A percentile compares a stretch with the other conserved stretches of the same genome.
phyloP scores from a whole-genome alignment of 768 basidiomycete species.

The Boletus vermiculosoides region DNA sequence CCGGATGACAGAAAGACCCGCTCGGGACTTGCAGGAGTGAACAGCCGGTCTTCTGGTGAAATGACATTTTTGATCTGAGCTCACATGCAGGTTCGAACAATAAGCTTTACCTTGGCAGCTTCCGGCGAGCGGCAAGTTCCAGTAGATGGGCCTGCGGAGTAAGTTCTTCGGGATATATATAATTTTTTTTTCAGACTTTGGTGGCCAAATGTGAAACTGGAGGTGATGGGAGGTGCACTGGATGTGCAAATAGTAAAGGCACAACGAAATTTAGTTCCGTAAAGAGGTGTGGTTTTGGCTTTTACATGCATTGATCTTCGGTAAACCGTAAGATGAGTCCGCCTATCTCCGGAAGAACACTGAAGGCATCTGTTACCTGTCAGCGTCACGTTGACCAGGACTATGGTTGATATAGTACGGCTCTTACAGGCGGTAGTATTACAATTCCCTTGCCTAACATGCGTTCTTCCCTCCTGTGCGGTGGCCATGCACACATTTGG shows the following conservation, averaged over 20 bases:
- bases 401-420: slow-evolving; percentile 15
- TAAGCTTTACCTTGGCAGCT: slow-evolving; percentile 32
- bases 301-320: slow-evolving; percentile 34
- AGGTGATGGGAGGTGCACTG: slow-evolving; percentile 5
- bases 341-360: slow-evolving; percentile 31
- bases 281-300: slow-evolving; percentile 33
- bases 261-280: slow-evolving; percentile 31
- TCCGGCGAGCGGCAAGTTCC: slow-evolving; percentile 30
- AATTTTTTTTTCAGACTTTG: background rate
- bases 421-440: slow-evolving; percentile 16
- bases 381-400: slow-evolving; percentile 9
- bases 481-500: slow-evolving; percentile 3
- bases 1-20: slow-evolving; percentile 30
- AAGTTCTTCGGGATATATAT: slow-evolving; percentile 17
- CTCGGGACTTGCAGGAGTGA: slow-evolving; percentile 25
- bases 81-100: slow-evolving; percentile 26
- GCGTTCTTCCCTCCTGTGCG: slow-evolving; percentile 7
- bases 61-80: slow-evolving; percentile 26
- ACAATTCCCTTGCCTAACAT: slow-evolving; percentile 8
- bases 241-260: slow-evolving; percentile 20
- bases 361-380: slow-evolving; percentile 11
- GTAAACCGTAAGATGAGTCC: slow-evolving; percentile 29
- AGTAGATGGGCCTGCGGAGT: slow-evolving; percentile 25
- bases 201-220: slow-evolving; percentile 1
- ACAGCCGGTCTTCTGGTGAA: slow-evolving; percentile 24